Base-by-base conservation (phyloP, 176 grass and related monocot genomes). In the Hyparrhenia diplandra region DNA sequence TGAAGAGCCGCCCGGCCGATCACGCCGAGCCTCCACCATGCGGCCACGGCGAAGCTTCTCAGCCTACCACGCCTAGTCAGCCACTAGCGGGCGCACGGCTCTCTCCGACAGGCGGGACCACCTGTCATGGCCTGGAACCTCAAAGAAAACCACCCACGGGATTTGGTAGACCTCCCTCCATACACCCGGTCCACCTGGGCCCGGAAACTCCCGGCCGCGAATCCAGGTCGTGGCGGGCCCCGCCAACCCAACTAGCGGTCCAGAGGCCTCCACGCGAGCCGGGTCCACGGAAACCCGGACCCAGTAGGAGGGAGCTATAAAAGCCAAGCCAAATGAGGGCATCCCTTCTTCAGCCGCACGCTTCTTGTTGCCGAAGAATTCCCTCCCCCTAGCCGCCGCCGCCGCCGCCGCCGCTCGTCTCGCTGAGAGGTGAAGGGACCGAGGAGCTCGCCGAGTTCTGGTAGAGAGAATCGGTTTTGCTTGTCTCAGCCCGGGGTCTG, bases 341-440 rank as follows among this genome's bases (percentile, higher is more conserved):
- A 55, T 21, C 69, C 10, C 32, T 6, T 14, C 39, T 69, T 45
- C 83, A 90, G 79, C 84, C 84, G 84, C 74, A 83, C 79, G 84
- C 84, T 37, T 47, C 76, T 35, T 57, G 1, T 82, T 41, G 83
- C 74, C 32, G 0, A 90, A 28, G 79, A 83, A 63, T 68, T 49
- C 20, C 68, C 13, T 51, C 24, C 79, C 57, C 13, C 82, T 21
- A 32, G 4, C 11, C 77, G 46, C 68, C 43, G 67, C 68, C 83
- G 83, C 67, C 83, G 67, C 78, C 9, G n/a, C n/a, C n/a, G 67
- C 78, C 9, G 75, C 43, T 81, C 68, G 69, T 82, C 69, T 73
- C 37, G 64, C 82, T 21, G 57, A 6, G n/a, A n/a, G n/a, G n/a
- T n/a, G n/a, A n/a, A n/a, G n/a, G n/a, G n/a, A n/a, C 1, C 76